Evolutionary conservation across 108 stramenopile species (phyloP).

Genomic region (Cyclotella atomus): DNA sequence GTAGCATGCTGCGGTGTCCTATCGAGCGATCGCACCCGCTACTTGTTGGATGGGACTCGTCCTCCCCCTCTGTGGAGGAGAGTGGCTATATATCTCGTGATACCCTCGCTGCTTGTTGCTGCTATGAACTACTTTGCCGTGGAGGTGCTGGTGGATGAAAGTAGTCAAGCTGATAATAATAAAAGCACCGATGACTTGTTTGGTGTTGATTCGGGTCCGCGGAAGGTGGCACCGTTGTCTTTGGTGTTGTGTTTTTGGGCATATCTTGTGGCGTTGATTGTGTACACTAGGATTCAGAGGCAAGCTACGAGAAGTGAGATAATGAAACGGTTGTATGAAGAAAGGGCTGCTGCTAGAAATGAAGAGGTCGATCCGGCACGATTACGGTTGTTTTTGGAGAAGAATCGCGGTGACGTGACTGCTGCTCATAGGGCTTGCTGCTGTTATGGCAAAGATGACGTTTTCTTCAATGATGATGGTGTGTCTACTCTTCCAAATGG

Average conservation of each 20-base stretch:
- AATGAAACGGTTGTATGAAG: slow-evolving; percentile 45
- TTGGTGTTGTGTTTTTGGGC: slow-evolving; percentile 17
- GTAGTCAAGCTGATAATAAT: background rate
- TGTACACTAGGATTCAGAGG: slow-evolving; percentile 8
- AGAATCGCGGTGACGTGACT: slow-evolving; percentile 13
- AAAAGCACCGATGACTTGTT: background rate
- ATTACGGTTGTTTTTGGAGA: slow-evolving; percentile 17
- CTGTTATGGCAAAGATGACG: slow-evolving; percentile 40
- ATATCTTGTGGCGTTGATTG: slow-evolving; percentile 18
- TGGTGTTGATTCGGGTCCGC: slow-evolving; percentile 1
- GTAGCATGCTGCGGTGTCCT: slow-evolving; percentile 52
- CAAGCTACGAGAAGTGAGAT: slow-evolving; percentile 28
- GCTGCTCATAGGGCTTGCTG: slow-evolving; percentile 34
- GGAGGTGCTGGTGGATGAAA: slow-evolving; percentile 26
- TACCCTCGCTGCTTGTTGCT: slow-evolving; percentile 36
- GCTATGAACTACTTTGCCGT: slow-evolving; percentile 44
- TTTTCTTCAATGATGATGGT: slow-evolving; percentile 1
- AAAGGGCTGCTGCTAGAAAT: slow-evolving; percentile 21
- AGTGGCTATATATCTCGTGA: slow-evolving; percentile 33
- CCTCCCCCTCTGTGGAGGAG: slow-evolving; percentile 50
- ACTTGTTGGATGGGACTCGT: slow-evolving; percentile 38
- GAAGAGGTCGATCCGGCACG: slow-evolving; percentile 25
- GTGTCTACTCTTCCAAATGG: background rate
- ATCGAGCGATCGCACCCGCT: slow-evolving; percentile 38
- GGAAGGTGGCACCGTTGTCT: slow-evolving; percentile 29